Evolutionary conservation across 2,329 filamentous ascomycete species (phyloP), one percentile per base, ranked within the genome.

Genomic region (Colletotrichum sp.): DNA sequence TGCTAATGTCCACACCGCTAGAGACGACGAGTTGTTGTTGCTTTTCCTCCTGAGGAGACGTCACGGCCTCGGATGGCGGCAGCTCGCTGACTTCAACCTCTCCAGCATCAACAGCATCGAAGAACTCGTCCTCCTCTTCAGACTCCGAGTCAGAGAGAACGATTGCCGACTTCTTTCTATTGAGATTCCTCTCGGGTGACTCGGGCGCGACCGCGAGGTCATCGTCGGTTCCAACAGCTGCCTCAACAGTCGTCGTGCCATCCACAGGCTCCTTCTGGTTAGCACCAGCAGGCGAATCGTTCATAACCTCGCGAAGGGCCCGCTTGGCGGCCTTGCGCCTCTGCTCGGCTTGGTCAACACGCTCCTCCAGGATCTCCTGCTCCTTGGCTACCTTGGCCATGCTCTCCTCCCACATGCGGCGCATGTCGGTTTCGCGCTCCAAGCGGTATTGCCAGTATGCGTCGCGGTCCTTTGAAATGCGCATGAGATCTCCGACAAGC

Each of bases 401-500:
- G 85, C 96, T 99, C 81, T 99, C 97, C 85, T 99, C 97, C 97
- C 97, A 99, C 92, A 99, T 95, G 75, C 95, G 93, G 48, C 97
- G 93, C 86, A 99, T 94, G 82, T 98, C 95, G 59, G 93, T 93
- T 86, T 99, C 97, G 70, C 96, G 93, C 79, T 98, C 96, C 55
- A 99, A 88, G 16, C 96, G 93, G 82, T 98, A 98, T 84, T 99
- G 96, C 97, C 97, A 99, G 83, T 98, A 98, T 1, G 95, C 93
- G 84, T 99, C 97, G 67, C 98, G 94, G 82, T 99, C 97, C 80
- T 94, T 93, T 10, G 96, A 96, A 81, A 99, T 99, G 67, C 96
- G 95, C 63, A 98, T 88, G 10, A 99, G 89, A 82, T 98, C 96
- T 24, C 94, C 93, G 74, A 99, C 90, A 10, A 99, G 90, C 2